These are phyloP conservation scores for Aethionema arabicum DNA, from an alignment of 345 rosid genomes.

Conservation along the genomic window DNA sequence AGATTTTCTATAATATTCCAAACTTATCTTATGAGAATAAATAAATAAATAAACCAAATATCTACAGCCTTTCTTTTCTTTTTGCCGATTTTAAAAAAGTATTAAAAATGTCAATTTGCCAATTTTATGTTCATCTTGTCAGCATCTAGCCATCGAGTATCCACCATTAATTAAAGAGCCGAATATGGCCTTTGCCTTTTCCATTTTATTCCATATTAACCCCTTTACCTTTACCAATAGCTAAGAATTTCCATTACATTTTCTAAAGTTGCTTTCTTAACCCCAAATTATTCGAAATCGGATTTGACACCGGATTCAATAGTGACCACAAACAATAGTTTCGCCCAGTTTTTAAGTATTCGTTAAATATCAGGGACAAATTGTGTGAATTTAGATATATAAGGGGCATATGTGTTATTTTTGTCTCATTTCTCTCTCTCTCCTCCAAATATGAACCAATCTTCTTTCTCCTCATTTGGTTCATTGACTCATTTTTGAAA, in stretches of 20 bases:
- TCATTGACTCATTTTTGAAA: slow-evolving; percentile 30
- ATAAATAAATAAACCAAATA: slow-evolving; percentile 10
- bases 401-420: not conserved
- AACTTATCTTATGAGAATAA: slow-evolving; percentile 23
- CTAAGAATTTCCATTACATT: not conserved
- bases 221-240: not conserved
- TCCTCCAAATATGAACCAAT: slow-evolving; percentile 30
- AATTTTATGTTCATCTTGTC: slow-evolving; percentile 19
- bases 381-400: not conserved
- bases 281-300: not conserved
- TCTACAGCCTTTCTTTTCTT: slow-evolving; percentile 30
- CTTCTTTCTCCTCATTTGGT: slow-evolving; percentile 23
- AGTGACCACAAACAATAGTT: not conserved
- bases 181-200: slow-evolving; percentile 19
- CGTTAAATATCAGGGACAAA: not conserved
- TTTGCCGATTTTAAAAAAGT: slow-evolving; percentile 16
- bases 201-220: not conserved
- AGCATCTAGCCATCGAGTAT: slow-evolving; percentile 28
- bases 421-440: not conserved
- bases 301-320: not conserved
- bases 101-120: slow-evolving; percentile 24
- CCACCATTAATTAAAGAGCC: slow-evolving; percentile 27
- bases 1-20: not conserved
- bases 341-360: not conserved
- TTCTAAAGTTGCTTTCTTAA: not conserved